Conservation (phyloP, 306 rosid species). For the Trichosanthes cucumerina region DNA sequence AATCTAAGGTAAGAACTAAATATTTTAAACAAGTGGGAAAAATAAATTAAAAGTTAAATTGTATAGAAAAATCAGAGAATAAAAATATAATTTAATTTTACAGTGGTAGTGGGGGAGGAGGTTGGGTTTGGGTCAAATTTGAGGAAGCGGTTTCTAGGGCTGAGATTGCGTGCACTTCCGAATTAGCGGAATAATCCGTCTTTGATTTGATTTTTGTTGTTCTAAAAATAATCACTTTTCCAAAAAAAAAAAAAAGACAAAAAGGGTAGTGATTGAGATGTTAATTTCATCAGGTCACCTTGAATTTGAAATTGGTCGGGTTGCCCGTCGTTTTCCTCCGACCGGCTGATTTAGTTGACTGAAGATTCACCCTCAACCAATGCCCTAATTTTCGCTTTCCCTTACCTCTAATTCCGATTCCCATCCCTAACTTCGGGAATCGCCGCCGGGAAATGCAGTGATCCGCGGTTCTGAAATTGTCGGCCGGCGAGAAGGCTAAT, state of each 20-base stretch:
- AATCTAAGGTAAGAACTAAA: too few species aligned
- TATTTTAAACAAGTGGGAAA: background rate
- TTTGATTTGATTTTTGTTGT: background rate
- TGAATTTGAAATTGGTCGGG: background rate
- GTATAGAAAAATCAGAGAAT: background rate
- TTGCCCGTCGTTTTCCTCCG: background rate
- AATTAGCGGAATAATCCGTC: background rate
- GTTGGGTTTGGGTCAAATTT: background rate
- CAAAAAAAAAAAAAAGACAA: background rate
- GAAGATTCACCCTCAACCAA: background rate
- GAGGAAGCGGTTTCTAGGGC: background rate
- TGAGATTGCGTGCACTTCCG: background rate
- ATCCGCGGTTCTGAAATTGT: too few species aligned
- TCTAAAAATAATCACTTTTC: background rate
- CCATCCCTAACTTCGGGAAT: background rate
- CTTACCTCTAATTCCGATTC: too few species aligned
- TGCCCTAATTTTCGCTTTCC: background rate
- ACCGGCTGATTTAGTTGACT: background rate
- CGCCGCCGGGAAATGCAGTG: background rate
- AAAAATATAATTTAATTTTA: background rate
- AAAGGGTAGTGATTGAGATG: background rate
- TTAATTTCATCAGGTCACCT: background rate
- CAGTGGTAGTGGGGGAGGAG: background rate
- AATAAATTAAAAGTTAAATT: background rate
- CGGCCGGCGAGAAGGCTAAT: too few species aligned